These are phyloP conservation scores for Annulohypoxylon nitens DNA, from an alignment of 495 filamentous ascomycete genomes.

Conservation along the genomic window DNA sequence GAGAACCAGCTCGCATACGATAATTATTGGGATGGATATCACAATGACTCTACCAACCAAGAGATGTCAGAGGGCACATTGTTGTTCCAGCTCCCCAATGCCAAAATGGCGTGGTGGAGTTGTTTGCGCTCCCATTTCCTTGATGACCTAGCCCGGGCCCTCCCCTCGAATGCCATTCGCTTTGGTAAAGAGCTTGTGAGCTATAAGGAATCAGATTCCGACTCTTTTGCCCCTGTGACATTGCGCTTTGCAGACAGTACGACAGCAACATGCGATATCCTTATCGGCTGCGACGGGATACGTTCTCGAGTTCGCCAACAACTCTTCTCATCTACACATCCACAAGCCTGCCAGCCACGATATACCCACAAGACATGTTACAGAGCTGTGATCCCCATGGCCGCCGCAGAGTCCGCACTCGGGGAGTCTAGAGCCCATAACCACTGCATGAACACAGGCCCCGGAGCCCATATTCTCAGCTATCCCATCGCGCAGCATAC, in stretches of 20 bases:
- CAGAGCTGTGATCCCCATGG: slow-evolving; percentile 64
- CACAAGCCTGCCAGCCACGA: slow-evolving; percentile 35
- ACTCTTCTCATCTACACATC: slow-evolving; percentile 48
- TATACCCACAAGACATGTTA: slow-evolving; percentile 64
- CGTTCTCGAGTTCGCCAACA: slow-evolving; percentile 60
- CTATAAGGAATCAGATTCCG: slow-evolving; percentile 30
- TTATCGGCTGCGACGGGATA: slow-evolving; percentile 70
- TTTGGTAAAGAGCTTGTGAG: slow-evolving; percentile 55
- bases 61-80: slow-evolving; percentile 35
- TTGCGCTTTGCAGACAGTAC: slow-evolving; percentile 65
- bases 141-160: slow-evolving; percentile 63
- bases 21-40: slow-evolving; percentile 8
- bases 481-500: slow-evolving; percentile 54
- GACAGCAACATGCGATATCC: slow-evolving; percentile 43
- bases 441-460: slow-evolving; percentile 61
- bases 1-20: slow-evolving; percentile 11
- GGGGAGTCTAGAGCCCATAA: slow-evolving; percentile 58
- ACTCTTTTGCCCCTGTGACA: slow-evolving; percentile 25
- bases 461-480: slow-evolving; percentile 58
- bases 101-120: slow-evolving; percentile 27
- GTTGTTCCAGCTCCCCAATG: slow-evolving; percentile 26
- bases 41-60: background rate
- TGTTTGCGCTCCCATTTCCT: slow-evolving; percentile 66
- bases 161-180: slow-evolving; percentile 57
- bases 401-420: slow-evolving; percentile 53